Evolutionary conservation across 345 rosid genomes (phyloP).

Genomic region (Lagerstroemia speciosa): DNA sequence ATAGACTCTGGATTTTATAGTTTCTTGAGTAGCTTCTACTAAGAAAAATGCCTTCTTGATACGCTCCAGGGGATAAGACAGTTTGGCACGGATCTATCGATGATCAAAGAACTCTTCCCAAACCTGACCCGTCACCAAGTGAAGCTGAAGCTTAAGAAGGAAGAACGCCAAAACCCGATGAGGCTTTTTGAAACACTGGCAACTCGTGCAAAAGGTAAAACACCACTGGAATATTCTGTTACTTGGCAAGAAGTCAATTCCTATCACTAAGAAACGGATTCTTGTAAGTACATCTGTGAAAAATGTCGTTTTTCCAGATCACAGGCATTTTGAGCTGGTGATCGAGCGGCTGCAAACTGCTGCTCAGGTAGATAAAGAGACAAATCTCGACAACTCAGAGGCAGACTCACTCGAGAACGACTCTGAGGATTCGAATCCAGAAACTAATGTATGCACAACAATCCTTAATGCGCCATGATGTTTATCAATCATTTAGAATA

Average conservation of each 20-base stretch:
- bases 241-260: neutral
- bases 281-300: neutral
- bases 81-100: slow-evolving; percentile 70
- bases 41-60: neutral
- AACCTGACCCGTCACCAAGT: slow-evolving; percentile 58
- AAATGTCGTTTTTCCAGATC: slow-evolving; percentile 30
- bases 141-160: slow-evolving; percentile 65
- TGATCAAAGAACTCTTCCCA: slow-evolving; percentile 70
- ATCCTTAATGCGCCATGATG: too few relatives aligned
- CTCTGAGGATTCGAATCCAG: slow-evolving; percentile 22
- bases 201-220: slow-evolving; percentile 46
- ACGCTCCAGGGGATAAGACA: slow-evolving; percentile 50
- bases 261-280: neutral
- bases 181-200: slow-evolving; percentile 50
- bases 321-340: slow-evolving; percentile 45
- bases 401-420: slow-evolving; percentile 27
- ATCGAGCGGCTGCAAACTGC: slow-evolving; percentile 51
- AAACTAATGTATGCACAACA: slow-evolving; percentile 25
- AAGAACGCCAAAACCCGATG: slow-evolving; percentile 59
- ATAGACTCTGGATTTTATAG: neutral
- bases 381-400: slow-evolving; percentile 24
- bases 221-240: slow-evolving; percentile 1
- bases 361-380: slow-evolving; percentile 27
- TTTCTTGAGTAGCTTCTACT: neutral
- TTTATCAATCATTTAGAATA: neutral